phyloP scores from a whole-genome alignment of 495 filamentous ascomycete species.

The Hypomontagnella monticulosa region DNA sequence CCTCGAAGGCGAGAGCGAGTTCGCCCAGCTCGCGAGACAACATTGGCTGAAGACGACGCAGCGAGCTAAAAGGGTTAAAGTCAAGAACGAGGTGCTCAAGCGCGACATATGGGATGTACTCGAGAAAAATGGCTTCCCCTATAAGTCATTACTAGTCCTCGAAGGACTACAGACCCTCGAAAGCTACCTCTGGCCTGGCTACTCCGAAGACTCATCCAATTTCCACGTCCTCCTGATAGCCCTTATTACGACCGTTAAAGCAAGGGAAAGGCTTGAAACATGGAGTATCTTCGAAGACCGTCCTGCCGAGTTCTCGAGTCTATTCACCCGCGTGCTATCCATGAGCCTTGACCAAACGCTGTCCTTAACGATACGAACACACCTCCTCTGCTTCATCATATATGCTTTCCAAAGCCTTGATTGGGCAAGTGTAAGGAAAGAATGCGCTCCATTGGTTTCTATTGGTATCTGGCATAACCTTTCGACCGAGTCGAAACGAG shows the following conservation, averaged over 20 bases:
- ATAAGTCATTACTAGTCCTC: conserved; percentile 78
- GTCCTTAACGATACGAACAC: conserved; percentile 72
- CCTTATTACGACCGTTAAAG: conserved; percentile 86
- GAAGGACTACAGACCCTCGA: conserved; percentile 93
- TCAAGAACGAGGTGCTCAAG: conserved; percentile 87
- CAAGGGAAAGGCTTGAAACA: conserved; percentile 83
- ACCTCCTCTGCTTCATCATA: conserved; percentile 87
- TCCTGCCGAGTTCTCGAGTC: conserved; percentile 82
- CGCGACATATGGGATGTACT: conserved; percentile 90
- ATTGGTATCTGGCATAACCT: conserved; percentile 97
- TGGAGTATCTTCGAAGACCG: conserved; percentile 88
- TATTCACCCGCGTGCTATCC: conserved; percentile 90
- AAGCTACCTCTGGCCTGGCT: conserved; percentile 93
- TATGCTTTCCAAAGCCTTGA: conserved; percentile 94
- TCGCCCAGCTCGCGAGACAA: conserved; percentile 81
- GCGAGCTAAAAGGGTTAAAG: conserved; percentile 66
- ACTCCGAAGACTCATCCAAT: conserved; percentile 87
- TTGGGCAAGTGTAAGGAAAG: conserved; percentile 86
- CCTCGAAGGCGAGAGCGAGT: conserved; percentile 79
- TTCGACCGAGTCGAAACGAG: conserved; percentile 72
- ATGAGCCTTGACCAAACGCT: conserved; percentile 86
- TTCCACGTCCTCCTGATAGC: conserved; percentile 88
- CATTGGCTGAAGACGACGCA: conserved; percentile 81
- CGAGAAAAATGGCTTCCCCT: conserved; percentile 81
- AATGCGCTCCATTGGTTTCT: conserved; percentile 93